Percentiles rank a stretch among this genome's conserved stretches.
Evolutionary conservation across 108 stramenopile species (phyloP).

Genomic region (Nitzschia sp.): DNA sequence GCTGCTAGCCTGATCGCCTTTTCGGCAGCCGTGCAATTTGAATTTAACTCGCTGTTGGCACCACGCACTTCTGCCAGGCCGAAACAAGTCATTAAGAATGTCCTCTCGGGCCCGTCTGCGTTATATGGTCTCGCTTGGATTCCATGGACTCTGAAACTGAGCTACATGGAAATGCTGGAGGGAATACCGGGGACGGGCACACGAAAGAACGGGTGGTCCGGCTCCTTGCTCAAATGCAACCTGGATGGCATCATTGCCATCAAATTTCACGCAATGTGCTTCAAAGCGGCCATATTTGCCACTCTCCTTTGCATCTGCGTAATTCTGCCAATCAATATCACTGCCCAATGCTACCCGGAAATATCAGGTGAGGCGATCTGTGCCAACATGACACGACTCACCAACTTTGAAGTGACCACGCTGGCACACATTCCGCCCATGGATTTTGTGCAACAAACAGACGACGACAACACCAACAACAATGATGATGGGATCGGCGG

Average conservation of each 20-base stretch:
- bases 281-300: conserved; percentile 51
- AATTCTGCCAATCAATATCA: conserved; percentile 71
- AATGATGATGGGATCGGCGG: neutral
- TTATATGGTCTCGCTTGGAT: conserved; percentile 62
- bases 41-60: conserved; percentile 18
- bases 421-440: conserved; percentile 64
- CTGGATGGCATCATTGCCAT: conserved; percentile 80
- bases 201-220: conserved; percentile 56
- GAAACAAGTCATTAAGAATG: conserved; percentile 26
- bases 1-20: conserved; percentile 14
- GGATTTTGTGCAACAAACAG: neutral
- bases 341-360: conserved; percentile 33
- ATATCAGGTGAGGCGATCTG: conserved; percentile 7
- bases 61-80: conserved; percentile 22
- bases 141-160: conserved; percentile 54
- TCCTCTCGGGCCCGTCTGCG: neutral
- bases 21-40: conserved; percentile 17
- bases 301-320: conserved; percentile 56
- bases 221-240: conserved; percentile 63
- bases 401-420: conserved; percentile 72
- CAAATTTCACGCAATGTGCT: conserved; percentile 69
- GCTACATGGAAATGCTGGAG: conserved; percentile 66
- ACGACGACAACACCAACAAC: neutral
- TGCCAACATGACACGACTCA: conserved; percentile 33
- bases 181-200: conserved; percentile 86